Evolutionary conservation across 306 rosid species (phyloP).

Genomic region (Trichosanthes truncata): DNA sequence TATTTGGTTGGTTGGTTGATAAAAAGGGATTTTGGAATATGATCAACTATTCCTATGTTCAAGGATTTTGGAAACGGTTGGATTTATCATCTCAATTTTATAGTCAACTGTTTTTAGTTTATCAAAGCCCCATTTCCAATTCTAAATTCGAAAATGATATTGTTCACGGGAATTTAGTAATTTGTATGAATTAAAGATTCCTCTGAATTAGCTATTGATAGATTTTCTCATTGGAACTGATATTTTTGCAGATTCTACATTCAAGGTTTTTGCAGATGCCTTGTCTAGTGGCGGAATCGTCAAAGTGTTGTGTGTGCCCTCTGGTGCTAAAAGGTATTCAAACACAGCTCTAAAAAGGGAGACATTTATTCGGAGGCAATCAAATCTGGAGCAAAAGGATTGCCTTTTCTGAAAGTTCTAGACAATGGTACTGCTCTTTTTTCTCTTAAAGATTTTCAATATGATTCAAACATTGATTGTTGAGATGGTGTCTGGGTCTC

Average conservation of each 20-base stretch:
- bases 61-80: neutral
- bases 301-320: slow-evolving; percentile 66
- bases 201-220: neutral
- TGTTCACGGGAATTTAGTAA: neutral
- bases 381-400: slow-evolving; percentile 88
- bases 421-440: slow-evolving; percentile 47
- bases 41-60: neutral
- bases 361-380: slow-evolving; percentile 60
- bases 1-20: neutral
- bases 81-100: neutral
- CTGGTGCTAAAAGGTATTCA: slow-evolving; percentile 71
- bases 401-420: slow-evolving; percentile 77
- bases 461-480: neutral
- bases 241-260: slow-evolving; percentile 59
- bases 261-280: slow-evolving; percentile 75
- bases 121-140: neutral
- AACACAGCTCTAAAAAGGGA: slow-evolving; percentile 88
- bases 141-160: neutral
- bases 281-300: slow-evolving; percentile 65
- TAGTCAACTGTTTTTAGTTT: neutral
- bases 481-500: neutral
- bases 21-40: neutral
- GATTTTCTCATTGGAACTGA: slow-evolving; percentile 24
- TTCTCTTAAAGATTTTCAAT: neutral
- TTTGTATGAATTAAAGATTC: no score